Base-by-base conservation (phyloP, 352 stramenopile species). In the Globisporangium cystogenes region DNA sequence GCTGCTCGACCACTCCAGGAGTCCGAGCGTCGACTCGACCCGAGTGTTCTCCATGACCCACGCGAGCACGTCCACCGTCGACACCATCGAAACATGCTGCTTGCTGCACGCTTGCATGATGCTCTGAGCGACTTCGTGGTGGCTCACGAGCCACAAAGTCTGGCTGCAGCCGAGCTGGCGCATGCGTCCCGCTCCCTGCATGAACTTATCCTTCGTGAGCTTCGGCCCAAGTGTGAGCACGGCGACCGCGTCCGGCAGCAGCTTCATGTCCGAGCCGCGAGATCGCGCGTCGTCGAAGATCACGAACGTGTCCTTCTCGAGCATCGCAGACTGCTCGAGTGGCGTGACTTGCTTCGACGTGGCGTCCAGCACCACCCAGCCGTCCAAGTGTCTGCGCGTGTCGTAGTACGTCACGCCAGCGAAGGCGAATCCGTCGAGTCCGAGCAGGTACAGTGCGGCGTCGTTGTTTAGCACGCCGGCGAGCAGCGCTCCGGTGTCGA, bases 131-230 rank as follows among this genome's bases (percentile, higher is more conserved):
- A 97, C 72, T 26, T 97, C 85, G 12, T 64, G 52, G 6, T 80
- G 83, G 53, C 72, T 83, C 14, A 70, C 69, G n/a, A 96, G 62
- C 56, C 76, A 73, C 0, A 97, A 60, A 14, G 61, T 82, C 55
- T 97, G 83, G 14, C 68, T 46, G 0, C 64, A 71, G 16, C 78
- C 83, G 0, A 97, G 73, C 48, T 90, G 79, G 3, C 89, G 67
- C 69, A 97, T 81, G 0, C 90, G 78, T 4, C 87, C 89, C 1
- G 85, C 86, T 23, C 85, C 89, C 64, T 97, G 90, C 87, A 97
- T 96, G 4, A 97, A 48, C 48, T 97, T 97, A 57, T 97, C 91
- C 48, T 97, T 98, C 0, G 79, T 87, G 16, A 97, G 69, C n/a
- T 79, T 82, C 7, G 86, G 85, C 0, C 84, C 87, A 1, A 97